Percentiles rank a stretch among this genome's conserved stretches.
Conservation (phyloP, 108 stramenopile genomes). For the Cyclostephanos invisitatus region DNA sequence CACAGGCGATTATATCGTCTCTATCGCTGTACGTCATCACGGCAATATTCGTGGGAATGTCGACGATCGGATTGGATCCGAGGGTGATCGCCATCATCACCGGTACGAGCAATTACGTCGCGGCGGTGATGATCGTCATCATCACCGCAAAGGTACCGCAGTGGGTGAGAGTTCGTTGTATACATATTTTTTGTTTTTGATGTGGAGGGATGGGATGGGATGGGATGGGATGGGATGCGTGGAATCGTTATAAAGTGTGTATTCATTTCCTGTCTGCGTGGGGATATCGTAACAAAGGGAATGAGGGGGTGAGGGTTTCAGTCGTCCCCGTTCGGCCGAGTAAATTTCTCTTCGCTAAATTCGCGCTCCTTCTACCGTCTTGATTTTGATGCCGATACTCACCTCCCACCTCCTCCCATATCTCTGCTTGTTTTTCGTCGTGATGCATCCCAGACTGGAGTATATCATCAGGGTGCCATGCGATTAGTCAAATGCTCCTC, state of each 20-base stretch:
- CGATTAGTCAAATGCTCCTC: constrained; percentile 37
- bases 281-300: too few species aligned
- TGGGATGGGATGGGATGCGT: too few species aligned
- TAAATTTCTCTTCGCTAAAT: not conserved
- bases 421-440: too few species aligned
- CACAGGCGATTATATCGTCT: constrained; percentile 20
- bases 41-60: constrained; percentile 15
- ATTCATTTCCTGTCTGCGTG: too few species aligned
- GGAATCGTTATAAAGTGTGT: too few species aligned
- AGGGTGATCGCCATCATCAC: constrained; percentile 35
- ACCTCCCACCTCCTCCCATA: not conserved
- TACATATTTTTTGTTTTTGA: not conserved
- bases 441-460: too few species aligned
- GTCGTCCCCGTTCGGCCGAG: not conserved
- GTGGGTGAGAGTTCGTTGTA: constrained; percentile 34
- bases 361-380: too few species aligned
- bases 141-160: constrained; percentile 47
- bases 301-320: too few species aligned
- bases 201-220: not conserved
- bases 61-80: constrained; percentile 34
- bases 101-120: constrained; percentile 32
- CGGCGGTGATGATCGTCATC: constrained; percentile 27
- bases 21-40: constrained; percentile 22
- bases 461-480: constrained; percentile 45
- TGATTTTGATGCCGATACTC: not conserved